Conservation (phyloP, 768 basidiomycete genomes). For the Russula virescens region DNA sequence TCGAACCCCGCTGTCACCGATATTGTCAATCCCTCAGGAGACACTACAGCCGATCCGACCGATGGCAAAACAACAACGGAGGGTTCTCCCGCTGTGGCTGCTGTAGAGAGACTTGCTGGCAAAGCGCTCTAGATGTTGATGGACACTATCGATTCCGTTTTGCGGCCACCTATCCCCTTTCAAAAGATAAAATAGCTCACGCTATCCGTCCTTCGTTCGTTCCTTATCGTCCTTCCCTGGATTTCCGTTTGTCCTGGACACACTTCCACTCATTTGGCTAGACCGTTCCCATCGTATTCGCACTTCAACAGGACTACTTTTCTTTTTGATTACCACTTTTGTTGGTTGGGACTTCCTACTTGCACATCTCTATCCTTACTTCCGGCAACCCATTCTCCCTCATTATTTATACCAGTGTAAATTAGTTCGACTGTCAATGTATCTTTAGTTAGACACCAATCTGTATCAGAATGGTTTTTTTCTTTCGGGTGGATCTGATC, state of each 20-base stretch:
- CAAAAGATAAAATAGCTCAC: background rate
- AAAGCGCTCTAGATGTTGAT: background rate
- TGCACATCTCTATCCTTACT: background rate
- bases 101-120: background rate
- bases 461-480: background rate
- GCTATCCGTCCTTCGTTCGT: background rate
- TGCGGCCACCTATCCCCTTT: background rate
- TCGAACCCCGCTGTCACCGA: background rate
- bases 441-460: background rate
- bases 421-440: background rate
- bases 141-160: background rate
- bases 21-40: background rate
- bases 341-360: background rate
- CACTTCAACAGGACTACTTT: background rate
- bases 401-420: slow-evolving; percentile 1
- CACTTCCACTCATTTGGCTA: slow-evolving; percentile 2
- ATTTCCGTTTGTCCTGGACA: background rate
- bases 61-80: background rate
- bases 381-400: background rate
- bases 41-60: background rate
- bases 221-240: background rate
- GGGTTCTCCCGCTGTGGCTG: background rate
- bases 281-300: background rate
- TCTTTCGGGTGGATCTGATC: background rate
- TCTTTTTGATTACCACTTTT: background rate